These are phyloP conservation scores for Talaromyces sp. DNA, from an alignment of 2,329 filamentous ascomycete species.

Conservation along the genomic window DNA sequence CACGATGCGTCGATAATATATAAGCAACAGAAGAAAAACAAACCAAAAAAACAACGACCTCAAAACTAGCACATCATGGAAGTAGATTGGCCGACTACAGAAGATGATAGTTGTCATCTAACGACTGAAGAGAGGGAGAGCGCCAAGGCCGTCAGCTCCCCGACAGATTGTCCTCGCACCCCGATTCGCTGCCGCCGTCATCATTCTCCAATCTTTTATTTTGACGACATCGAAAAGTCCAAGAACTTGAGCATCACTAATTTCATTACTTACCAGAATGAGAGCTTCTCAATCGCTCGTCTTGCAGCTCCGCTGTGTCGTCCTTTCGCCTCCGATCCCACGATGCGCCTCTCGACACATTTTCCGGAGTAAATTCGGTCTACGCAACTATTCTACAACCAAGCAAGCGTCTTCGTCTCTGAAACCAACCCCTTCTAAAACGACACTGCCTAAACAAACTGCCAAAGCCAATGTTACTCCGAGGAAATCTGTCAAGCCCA, in stretches of 20 bases:
- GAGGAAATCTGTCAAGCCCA: neutral
- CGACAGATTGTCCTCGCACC: neutral
- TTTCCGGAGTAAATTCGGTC: neutral
- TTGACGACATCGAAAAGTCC: neutral
- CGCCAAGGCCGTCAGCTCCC: slow-evolving; percentile 11
- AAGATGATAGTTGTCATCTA: slow-evolving; percentile 1
- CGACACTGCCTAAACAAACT: neutral
- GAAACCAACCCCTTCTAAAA: neutral
- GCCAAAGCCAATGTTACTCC: slow-evolving; percentile 5
- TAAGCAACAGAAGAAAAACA: neutral
- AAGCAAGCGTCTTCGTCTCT: neutral
- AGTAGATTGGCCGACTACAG: neutral
- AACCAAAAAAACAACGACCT: neutral
- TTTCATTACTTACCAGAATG: neutral
- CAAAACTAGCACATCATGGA: neutral
- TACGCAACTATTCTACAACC: slow-evolving; percentile 9
- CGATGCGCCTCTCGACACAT: slow-evolving; percentile 4
- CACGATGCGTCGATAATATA: neutral
- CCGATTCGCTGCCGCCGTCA: slow-evolving; percentile 1
- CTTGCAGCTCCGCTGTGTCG: slow-evolving; percentile 11
- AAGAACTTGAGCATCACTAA: neutral
- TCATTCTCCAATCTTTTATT: slow-evolving; percentile 4
- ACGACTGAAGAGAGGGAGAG: neutral
- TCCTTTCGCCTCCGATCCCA: neutral
- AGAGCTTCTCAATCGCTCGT: neutral